Base-by-base conservation (phyloP, 768 basidiomycete genomes). In the Serendipita sp. region DNA sequence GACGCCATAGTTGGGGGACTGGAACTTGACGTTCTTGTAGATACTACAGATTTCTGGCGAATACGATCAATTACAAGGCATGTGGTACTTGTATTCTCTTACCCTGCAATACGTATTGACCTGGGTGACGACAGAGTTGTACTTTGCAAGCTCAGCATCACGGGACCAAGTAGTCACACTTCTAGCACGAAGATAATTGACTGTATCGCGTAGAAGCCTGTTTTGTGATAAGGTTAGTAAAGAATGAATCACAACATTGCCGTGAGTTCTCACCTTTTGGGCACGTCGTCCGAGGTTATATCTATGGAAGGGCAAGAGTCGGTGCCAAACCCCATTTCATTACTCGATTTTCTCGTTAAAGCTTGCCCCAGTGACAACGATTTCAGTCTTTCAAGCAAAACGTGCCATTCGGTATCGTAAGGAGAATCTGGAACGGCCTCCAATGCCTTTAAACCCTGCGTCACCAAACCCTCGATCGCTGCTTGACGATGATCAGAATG, bases 1-100 rank as follows among this genome's bases (percentile, higher is more conserved):
- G 53, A 58, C 9, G 53, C 53, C 26, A 58, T 58, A 31, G 53
- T 58, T 33, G 53, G 53, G 11, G 53, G 53, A 34, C 53, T 58
- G 30, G 53, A 58, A n/a, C 53, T 58, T 4, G 53, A 24, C 11
- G 53, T 58, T n/a, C 17, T 31, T 9, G 53, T 58, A 11, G 53
- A 58, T 11, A 58, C 5, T 11, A 58, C 31, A n/a, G 53, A 58
- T 58, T 58, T 58, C 53, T 58, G 26, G 11, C 22, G n/a, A 58
- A 9, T 5, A 22, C 17, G 33, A 3, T n/a, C 9, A 33, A n/a
- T 13, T 34, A 5, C 4, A 22, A 28, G 14, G 20, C 26, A 38
- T 22, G 9, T 30, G 11, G 9, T 26, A 11, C 17, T 30, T 13
- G 20, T 58, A 30, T 58, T n/a, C 9, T 22, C 53, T 4, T n/a